Evolutionary conservation across 192 early-diverging fungal species (phyloP).

Genomic region (Gorgonomyces haynaldii): DNA sequence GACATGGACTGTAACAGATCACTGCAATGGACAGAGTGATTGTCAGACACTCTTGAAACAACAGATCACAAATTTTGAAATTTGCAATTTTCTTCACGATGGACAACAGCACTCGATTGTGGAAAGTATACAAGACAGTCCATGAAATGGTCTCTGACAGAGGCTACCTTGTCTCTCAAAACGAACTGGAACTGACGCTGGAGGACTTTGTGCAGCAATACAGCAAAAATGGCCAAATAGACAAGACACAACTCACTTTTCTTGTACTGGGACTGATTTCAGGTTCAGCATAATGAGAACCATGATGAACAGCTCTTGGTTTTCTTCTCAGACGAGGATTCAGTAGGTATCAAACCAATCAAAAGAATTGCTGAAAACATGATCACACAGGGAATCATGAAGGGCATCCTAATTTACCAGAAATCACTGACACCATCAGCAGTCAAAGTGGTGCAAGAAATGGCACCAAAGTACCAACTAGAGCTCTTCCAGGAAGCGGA

Average conservation of each 20-base stretch:
- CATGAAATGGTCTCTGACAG: constrained; percentile 83
- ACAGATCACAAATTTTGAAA: too few species aligned
- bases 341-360: constrained; percentile 83
- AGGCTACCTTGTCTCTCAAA: constrained; percentile 71
- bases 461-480: constrained; percentile 58
- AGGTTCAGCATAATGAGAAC: constrained; percentile 63
- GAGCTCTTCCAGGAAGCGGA: constrained; percentile 87
- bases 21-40: too few species aligned
- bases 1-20: too few species aligned
- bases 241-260: constrained; percentile 48
- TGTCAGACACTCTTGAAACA: too few species aligned
- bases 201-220: constrained; percentile 63
- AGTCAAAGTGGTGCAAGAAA: constrained; percentile 62
- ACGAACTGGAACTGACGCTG: constrained; percentile 72
- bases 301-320: constrained; percentile 76
- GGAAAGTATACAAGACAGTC: constrained; percentile 72
- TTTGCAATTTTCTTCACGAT: too few species aligned
- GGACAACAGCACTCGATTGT: too few species aligned
- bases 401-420: constrained; percentile 80
- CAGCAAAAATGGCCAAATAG: constrained; percentile 59
- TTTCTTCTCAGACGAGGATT: constrained; percentile 81
- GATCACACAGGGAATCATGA: constrained; percentile 67
- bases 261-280: constrained; percentile 67
- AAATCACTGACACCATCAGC: constrained; percentile 74
- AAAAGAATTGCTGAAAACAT: constrained; percentile 70